Conservation (phyloP, 768 basidiomycete genomes). For the Leccinum incarnatum region DNA sequence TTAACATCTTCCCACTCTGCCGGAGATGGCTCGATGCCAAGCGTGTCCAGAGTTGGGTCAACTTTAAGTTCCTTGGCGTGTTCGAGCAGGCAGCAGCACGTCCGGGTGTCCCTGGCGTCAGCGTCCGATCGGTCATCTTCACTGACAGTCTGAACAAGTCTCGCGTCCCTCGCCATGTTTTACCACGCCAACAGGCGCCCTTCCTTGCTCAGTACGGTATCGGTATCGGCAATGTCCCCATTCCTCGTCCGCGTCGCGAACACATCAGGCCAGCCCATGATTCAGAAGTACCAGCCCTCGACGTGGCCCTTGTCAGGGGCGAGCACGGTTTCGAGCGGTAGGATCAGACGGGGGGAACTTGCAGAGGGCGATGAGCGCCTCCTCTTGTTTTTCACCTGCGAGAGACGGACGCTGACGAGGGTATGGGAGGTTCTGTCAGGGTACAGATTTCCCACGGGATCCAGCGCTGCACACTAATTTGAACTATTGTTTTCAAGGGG, state of each 20-base stretch:
- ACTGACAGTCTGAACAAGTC: conserved; percentile 71
- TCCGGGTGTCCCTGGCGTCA: conserved; percentile 65
- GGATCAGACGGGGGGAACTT: too few relatives aligned
- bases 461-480: too few relatives aligned
- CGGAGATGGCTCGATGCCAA: conserved; percentile 64
- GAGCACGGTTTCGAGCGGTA: conserved; percentile 65
- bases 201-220: conserved; percentile 29
- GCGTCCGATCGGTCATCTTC: too few relatives aligned
- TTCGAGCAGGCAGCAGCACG: conserved; percentile 57
- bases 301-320: conserved; percentile 81
- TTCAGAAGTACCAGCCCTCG: conserved; percentile 80
- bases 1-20: conserved; percentile 11
- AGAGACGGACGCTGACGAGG: too few relatives aligned
- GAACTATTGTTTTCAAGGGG: too few relatives aligned
- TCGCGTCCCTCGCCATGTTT: conserved; percentile 68
- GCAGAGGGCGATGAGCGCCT: too few relatives aligned
- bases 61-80: conserved; percentile 71
- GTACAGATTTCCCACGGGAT: too few relatives aligned
- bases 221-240: conserved; percentile 38
- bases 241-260: conserved; percentile 72
- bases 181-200: conserved; percentile 58
- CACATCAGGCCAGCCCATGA: conserved; percentile 71
- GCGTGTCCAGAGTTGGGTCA: conserved; percentile 44
- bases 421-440: too few relatives aligned
- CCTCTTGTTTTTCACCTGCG: too few relatives aligned